Percentiles rank a stretch among this genome's conserved stretches.
Evolutionary conservation across 495 filamentous ascomycete genomes (phyloP).

Genomic region (Penicillium subrubescens): DNA sequence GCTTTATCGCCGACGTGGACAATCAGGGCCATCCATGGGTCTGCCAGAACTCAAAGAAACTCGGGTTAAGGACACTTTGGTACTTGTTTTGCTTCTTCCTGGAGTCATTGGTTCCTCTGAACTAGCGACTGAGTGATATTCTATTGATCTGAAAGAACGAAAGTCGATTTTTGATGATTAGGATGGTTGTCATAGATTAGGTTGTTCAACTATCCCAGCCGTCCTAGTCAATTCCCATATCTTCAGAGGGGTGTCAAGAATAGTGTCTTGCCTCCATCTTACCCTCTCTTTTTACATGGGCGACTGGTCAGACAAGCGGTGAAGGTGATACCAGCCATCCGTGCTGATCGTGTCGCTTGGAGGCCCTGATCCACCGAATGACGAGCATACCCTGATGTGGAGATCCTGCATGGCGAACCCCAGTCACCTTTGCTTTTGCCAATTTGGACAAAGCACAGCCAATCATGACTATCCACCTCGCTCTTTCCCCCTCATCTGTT

Average conservation of each 20-base stretch:
- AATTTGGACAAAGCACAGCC: conserved; percentile 10
- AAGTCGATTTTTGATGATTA: neutral
- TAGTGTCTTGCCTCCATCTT: neutral
- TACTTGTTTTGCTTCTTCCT: neutral
- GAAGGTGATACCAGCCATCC: conserved; percentile 27
- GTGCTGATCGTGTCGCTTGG: conserved; percentile 28
- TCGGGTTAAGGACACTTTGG: neutral
- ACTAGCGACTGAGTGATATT: neutral
- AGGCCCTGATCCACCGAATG: conserved; percentile 36
- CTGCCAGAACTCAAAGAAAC: neutral
- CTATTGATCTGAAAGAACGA: neutral
- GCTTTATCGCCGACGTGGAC: neutral
- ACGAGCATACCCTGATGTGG: conserved; percentile 32
- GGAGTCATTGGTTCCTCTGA: neutral
- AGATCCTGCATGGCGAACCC: conserved; percentile 26
- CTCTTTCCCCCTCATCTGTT: conserved; percentile 6
- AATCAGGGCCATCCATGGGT: neutral
- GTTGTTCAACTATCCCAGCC: neutral
- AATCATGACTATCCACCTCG: conserved; percentile 19
- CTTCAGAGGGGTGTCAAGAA: neutral
- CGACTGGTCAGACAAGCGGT: conserved; percentile 31
- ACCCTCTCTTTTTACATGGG: neutral
- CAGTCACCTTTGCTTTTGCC: conserved; percentile 13
- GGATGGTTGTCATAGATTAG: neutral
- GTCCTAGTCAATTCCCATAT: neutral